Conservation (phyloP, 1,284 basidiomycete species). For the Butyriboletus appendiculatus region DNA sequence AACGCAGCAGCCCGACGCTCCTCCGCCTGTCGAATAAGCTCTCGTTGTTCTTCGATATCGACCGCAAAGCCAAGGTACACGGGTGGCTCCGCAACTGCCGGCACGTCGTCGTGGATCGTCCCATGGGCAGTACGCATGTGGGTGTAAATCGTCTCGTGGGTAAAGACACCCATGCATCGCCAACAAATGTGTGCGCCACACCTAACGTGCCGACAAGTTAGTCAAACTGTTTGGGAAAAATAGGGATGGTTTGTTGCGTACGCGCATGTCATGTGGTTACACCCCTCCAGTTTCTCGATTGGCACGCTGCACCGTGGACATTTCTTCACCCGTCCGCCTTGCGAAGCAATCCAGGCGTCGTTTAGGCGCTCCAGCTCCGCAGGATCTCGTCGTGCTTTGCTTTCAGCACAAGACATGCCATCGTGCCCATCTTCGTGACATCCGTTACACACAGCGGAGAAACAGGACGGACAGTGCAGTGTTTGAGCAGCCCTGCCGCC, state of each 20-base stretch:
- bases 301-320: constrained; percentile 46
- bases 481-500: constrained; percentile 30
- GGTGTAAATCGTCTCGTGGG: constrained; percentile 41
- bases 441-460: constrained; percentile 47
- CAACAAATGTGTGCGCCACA: constrained; percentile 59
- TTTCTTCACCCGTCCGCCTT: constrained; percentile 36
- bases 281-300: constrained; percentile 54
- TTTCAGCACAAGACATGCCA: constrained; percentile 51
- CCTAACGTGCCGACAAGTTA: constrained; percentile 9
- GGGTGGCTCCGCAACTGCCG: not conserved
- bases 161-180: constrained; percentile 46
- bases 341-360: constrained; percentile 40
- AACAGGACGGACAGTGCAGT: constrained; percentile 52
- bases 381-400: constrained; percentile 34
- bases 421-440: constrained; percentile 55
- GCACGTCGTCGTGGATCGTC: constrained; percentile 31
- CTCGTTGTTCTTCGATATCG: constrained; percentile 26
- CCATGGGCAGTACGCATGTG: constrained; percentile 54
- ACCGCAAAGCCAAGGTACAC: constrained; percentile 12
- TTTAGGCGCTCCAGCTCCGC: constrained; percentile 48
- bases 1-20: not conserved
- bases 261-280: constrained; percentile 55
- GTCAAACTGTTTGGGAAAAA: not conserved
- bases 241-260: constrained; percentile 2
- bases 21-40: constrained; percentile 18